Conservation (phyloP, 2,329 filamentous ascomycete species). For the Penicillium polonicum region DNA sequence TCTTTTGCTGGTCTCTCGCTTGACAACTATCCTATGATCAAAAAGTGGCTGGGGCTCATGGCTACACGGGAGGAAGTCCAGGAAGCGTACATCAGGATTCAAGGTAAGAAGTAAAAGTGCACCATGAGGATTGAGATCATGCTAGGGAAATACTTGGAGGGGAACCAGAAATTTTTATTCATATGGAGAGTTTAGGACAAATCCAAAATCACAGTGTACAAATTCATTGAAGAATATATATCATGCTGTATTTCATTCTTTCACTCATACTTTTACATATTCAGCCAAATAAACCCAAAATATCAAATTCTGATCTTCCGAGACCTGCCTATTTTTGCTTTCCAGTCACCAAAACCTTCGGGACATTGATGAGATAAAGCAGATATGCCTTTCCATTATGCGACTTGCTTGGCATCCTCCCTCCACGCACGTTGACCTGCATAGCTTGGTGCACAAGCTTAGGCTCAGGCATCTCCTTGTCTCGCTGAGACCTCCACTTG, state of each 20-base stretch:
- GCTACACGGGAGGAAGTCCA: slow-evolving; percentile 40
- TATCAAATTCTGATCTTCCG: background rate
- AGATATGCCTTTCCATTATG: slow-evolving; percentile 16
- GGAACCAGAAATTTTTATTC: too few relatives aligned
- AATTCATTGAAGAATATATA: background rate
- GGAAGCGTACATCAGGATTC: slow-evolving; percentile 41
- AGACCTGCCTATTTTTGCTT: background rate
- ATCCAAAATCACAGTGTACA: background rate
- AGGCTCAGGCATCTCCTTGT: slow-evolving; percentile 32
- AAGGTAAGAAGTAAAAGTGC: background rate
- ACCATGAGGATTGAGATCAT: too few relatives aligned
- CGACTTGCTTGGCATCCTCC: slow-evolving; percentile 30
- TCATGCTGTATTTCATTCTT: background rate
- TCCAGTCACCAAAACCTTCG: slow-evolving; percentile 9
- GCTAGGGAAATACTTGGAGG: too few relatives aligned
- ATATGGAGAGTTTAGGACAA: background rate
- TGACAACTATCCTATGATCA: slow-evolving; percentile 42
- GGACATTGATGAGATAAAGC: slow-evolving; percentile 15
- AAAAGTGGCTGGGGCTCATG: slow-evolving; percentile 42
- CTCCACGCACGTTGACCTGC: slow-evolving; percentile 44
- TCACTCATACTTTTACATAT: background rate
- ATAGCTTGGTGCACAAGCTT: slow-evolving; percentile 39
- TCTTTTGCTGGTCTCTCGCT: slow-evolving; percentile 41
- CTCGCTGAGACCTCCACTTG: slow-evolving; percentile 30
- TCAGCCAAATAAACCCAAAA: background rate